A percentile compares a stretch with the other conserved stretches of the same genome.
phyloP scores from a whole-genome alignment of 1,139 yeast genomes.

The Geotrichum aggregatum region DNA sequence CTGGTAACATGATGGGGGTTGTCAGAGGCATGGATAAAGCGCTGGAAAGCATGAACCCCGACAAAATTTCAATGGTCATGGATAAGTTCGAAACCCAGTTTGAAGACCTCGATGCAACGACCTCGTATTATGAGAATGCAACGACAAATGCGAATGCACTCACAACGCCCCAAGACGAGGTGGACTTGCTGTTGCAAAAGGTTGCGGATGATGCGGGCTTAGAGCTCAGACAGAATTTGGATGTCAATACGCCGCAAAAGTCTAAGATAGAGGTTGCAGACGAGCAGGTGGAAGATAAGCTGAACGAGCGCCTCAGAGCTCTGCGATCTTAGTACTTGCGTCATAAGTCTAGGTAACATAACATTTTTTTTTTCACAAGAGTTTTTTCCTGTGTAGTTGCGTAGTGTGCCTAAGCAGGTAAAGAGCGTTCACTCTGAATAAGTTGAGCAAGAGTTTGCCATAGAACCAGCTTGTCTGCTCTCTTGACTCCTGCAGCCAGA shows the following conservation, averaged over 20 bases:
- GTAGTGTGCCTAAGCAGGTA: not conserved
- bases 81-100: conserved; percentile 95
- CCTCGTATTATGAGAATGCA: conserved; percentile 88
- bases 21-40: conserved; percentile 96
- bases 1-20: conserved; percentile 89
- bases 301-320: conserved; percentile 86
- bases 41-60: conserved; percentile 90
- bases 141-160: conserved; percentile 86
- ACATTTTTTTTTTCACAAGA: not conserved
- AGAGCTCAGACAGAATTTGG: conserved; percentile 80
- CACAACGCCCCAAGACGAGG: conserved; percentile 92
- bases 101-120: conserved; percentile 90
- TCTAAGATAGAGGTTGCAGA: conserved; percentile 45
- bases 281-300: conserved; percentile 74
- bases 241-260: conserved; percentile 40
- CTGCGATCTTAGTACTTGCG: conserved; percentile 50
- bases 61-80: conserved; percentile 85
- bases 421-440: conserved; percentile 14
- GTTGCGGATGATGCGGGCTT: conserved; percentile 98
- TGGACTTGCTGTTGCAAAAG: conserved; percentile 82
- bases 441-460: conserved; percentile 46
- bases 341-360: too few relatives aligned
- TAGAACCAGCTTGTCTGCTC: conserved; percentile 44
- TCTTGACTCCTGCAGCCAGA: conserved; percentile 54
- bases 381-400: not conserved